These are phyloP conservation scores for Pseudisothecium myosuroides DNA, from an alignment of 225 moss, liverwort and hornwort genomes.

Conservation along the genomic window DNA sequence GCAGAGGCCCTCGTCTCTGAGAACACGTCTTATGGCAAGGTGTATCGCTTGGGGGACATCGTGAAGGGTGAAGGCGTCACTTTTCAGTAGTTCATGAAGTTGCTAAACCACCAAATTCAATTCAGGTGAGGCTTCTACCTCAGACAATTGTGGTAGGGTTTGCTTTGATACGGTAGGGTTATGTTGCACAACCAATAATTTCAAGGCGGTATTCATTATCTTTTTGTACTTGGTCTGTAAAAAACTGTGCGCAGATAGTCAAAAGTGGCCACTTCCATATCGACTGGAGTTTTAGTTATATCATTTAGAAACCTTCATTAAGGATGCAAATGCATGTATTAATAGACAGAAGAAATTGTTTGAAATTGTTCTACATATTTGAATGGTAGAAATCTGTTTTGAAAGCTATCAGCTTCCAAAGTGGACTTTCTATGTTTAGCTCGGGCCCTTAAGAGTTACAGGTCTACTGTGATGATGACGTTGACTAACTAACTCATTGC, in stretches of 20 bases:
- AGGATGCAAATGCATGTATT: not conserved
- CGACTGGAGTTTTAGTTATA: not conserved
- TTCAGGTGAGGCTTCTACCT: not conserved
- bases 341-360: not conserved
- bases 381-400: not conserved
- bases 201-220: not conserved
- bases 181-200: not conserved
- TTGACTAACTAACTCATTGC: not conserved
- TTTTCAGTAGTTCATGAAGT: conserved; percentile 1
- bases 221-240: no score
- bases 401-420: not conserved
- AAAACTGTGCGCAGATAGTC: not conserved
- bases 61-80: conserved; percentile 72
- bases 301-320: not conserved
- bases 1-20: conserved; percentile 47
- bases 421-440: not conserved
- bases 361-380: not conserved
- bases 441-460: not conserved
- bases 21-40: conserved; percentile 21
- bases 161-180: not conserved
- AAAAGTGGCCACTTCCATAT: not conserved
- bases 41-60: conserved; percentile 61
- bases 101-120: not conserved
- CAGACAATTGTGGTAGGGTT: not conserved
- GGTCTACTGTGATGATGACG: not conserved